A percentile compares a stretch with the other conserved stretches of the same genome.
phyloP scores from a whole-genome alignment of 495 filamentous ascomycete species.

The Annulohypoxylon bovei region DNA sequence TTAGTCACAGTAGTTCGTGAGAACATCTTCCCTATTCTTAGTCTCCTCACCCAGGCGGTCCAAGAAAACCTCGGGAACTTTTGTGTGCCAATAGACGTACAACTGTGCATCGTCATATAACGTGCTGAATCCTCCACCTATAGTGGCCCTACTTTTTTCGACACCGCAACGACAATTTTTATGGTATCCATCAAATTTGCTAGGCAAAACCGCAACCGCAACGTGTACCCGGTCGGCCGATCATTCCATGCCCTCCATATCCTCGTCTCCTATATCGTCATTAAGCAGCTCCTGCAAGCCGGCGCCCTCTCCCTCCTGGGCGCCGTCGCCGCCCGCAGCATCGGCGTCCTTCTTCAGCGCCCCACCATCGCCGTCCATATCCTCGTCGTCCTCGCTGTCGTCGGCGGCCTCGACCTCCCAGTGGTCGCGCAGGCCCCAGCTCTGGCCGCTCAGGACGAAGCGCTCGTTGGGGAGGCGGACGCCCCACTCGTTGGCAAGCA shows the following conservation, averaged over 20 bases:
- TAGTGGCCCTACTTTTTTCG: not conserved
- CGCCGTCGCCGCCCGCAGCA: constrained; percentile 49
- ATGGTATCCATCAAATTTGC: not conserved
- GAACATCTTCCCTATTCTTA: not conserved
- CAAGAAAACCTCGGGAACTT: not conserved
- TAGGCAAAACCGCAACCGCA: not conserved
- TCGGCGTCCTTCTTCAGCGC: constrained; percentile 49
- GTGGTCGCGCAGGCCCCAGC: constrained; percentile 83
- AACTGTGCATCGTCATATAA: not conserved
- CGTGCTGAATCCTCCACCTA: not conserved
- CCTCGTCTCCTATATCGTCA: constrained; percentile 56
- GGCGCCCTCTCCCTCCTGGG: constrained; percentile 64
- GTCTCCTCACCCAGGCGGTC: not conserved
- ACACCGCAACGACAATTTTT: constrained; percentile 4
- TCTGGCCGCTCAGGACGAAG: constrained; percentile 86
- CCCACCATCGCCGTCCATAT: constrained; percentile 58
- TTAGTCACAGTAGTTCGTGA: not conserved
- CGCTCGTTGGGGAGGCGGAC: constrained; percentile 87
- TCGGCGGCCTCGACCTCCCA: constrained; percentile 68
- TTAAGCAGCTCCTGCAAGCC: constrained; percentile 62
- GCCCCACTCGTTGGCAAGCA: constrained; percentile 77
- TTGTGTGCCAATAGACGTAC: not conserved
- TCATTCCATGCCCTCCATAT: constrained; percentile 45
- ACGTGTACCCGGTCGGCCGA: not conserved
- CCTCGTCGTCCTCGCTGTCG: constrained; percentile 61